Conservation (phyloP, 2,329 filamentous ascomycete genomes). For the Calonectria pseudoturangicola region DNA sequence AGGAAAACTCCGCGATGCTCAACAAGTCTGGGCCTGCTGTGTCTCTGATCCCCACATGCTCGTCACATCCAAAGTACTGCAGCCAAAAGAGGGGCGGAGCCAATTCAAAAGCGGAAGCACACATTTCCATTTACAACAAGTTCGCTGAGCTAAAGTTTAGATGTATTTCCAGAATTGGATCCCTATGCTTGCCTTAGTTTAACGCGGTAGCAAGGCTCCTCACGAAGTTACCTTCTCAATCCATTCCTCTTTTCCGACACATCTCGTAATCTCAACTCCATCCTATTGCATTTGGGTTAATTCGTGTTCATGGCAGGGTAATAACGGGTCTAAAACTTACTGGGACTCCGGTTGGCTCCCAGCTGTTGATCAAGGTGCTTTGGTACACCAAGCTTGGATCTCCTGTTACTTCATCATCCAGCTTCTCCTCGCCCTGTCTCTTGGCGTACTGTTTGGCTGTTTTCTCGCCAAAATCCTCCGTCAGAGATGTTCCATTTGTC, state of each 20-base stretch:
- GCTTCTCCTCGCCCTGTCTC: constrained; percentile 65
- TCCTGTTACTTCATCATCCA: constrained; percentile 63
- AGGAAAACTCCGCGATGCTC: not conserved
- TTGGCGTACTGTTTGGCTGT: constrained; percentile 74
- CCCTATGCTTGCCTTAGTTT: not conserved
- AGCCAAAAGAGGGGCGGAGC: not conserved
- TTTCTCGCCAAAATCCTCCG: constrained; percentile 63
- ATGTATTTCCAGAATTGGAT: not conserved
- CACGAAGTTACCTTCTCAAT: constrained; percentile 31
- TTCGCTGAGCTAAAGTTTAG: not conserved
- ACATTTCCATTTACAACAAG: not conserved
- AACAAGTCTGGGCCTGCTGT: not conserved
- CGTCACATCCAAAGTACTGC: not conserved
- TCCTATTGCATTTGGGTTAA: constrained; percentile 69
- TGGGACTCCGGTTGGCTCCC: constrained; percentile 79
- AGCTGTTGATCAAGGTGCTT: constrained; percentile 78
- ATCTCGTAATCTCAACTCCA: constrained; percentile 79
- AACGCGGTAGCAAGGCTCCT: not conserved
- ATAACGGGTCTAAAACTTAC: constrained; percentile 64
- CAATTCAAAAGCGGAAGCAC: not conserved
- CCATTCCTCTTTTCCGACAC: constrained; percentile 63
- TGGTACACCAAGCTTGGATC: constrained; percentile 81
- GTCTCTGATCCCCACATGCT: not conserved
- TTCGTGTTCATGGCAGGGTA: not conserved
- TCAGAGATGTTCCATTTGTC: constrained; percentile 56